These are phyloP conservation scores for Eustoma russellianum DNA, from an alignment of 257 asterid genomes.

Conservation along the genomic window DNA sequence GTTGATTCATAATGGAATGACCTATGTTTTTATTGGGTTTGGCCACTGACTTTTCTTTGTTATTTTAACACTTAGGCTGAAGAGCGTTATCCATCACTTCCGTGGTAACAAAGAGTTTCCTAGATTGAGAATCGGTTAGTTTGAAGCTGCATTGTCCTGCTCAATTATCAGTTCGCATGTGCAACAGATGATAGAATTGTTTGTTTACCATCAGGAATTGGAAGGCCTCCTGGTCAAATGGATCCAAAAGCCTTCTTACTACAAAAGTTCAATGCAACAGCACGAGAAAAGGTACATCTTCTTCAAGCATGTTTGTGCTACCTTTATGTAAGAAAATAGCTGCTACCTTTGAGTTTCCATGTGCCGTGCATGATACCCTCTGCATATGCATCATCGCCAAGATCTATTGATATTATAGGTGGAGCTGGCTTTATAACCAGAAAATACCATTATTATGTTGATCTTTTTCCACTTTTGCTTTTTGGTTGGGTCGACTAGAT, in stretches of 20 bases:
- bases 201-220: constrained; percentile 45
- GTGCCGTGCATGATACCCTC: not conserved
- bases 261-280: constrained; percentile 71
- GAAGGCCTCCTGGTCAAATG: constrained; percentile 96
- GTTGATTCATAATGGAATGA: too few species aligned
- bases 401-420: too few species aligned
- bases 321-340: not conserved
- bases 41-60: not conserved
- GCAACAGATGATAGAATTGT: constrained; percentile 1
- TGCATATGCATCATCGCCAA: too few species aligned
- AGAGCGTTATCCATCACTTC: constrained; percentile 68
- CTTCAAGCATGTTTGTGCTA: constrained; percentile 5
- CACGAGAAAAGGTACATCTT: constrained; percentile 64
- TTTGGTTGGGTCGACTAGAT: too few species aligned
- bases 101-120: constrained; percentile 81
- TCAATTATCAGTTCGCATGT: constrained; percentile 6
- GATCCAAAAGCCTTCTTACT: constrained; percentile 94
- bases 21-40: not conserved
- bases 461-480: too few species aligned
- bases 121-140: constrained; percentile 85
- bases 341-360: not conserved
- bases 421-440: too few species aligned
- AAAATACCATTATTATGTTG: too few species aligned
- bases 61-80: constrained; percentile 33
- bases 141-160: constrained; percentile 5